Conservation (phyloP, 208 protist species). For the Wallacemonas sp. region DNA sequence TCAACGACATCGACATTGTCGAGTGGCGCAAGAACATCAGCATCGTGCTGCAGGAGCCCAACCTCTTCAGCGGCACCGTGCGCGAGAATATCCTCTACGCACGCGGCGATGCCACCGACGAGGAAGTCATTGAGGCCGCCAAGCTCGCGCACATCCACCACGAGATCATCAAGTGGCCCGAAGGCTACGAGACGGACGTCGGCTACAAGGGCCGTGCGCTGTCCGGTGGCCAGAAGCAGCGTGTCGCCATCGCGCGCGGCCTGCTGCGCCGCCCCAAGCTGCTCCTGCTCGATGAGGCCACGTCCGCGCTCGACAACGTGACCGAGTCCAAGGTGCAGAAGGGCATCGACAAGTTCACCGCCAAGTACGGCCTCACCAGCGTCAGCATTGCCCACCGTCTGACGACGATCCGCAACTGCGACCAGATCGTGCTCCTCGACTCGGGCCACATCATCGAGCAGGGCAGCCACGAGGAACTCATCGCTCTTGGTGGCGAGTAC, state of each 20-base stretch:
- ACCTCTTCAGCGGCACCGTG: slow-evolving; percentile 68
- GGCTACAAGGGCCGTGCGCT: slow-evolving; percentile 82
- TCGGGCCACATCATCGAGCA: slow-evolving; percentile 69
- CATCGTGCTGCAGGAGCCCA: slow-evolving; percentile 89
- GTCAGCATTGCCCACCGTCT: slow-evolving; percentile 88
- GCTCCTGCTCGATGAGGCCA: slow-evolving; percentile 86
- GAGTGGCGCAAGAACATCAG: slow-evolving; percentile 67
- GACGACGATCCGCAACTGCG: slow-evolving; percentile 75
- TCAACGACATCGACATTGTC: slow-evolving; percentile 52
- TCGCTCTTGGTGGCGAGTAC: slow-evolving; percentile 72
- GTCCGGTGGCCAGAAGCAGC: slow-evolving; percentile 92
- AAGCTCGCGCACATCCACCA: slow-evolving; percentile 79
- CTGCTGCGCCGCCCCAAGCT: slow-evolving; percentile 64
- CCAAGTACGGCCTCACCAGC: slow-evolving; percentile 45
- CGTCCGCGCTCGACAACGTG: slow-evolving; percentile 79
- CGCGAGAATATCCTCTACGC: slow-evolving; percentile 77
- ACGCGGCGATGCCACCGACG: slow-evolving; percentile 51
- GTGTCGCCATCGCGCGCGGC: slow-evolving; percentile 88
- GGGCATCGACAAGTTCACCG: slow-evolving; percentile 49
- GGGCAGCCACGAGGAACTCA: slow-evolving; percentile 79
- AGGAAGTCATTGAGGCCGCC: slow-evolving; percentile 76
- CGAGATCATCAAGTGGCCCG: slow-evolving; percentile 75
- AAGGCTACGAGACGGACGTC: slow-evolving; percentile 84
- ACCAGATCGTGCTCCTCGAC: slow-evolving; percentile 76
- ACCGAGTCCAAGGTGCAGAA: slow-evolving; percentile 81